These are phyloP conservation scores for Phyllosticta capitalensis DNA, from an alignment of 2,329 filamentous ascomycete species.

Conservation along the genomic window DNA sequence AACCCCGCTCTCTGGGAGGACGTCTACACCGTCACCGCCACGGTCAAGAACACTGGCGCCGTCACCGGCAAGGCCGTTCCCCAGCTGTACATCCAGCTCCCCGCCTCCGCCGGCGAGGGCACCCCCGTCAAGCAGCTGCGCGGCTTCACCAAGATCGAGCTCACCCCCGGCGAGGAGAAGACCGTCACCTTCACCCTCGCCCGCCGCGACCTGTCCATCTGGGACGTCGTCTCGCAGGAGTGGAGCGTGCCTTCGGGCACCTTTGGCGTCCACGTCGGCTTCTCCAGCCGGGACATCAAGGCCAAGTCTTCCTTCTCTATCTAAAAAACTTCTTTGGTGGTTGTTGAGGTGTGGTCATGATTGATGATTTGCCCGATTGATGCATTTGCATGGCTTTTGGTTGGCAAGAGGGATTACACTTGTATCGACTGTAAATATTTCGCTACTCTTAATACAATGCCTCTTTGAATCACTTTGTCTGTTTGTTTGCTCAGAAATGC, in stretches of 20 bases:
- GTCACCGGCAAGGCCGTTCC: constrained; percentile 40
- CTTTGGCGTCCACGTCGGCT: constrained; percentile 18
- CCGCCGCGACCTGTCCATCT: constrained; percentile 41
- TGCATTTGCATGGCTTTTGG: no score
- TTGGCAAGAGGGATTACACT: no score
- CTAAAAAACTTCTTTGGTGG: background rate
- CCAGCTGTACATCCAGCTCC: constrained; percentile 48
- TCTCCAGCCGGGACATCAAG: constrained; percentile 15
- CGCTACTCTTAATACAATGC: no score
- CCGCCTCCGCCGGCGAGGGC: constrained; percentile 21
- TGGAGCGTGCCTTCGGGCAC: constrained; percentile 31
- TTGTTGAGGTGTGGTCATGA: background rate
- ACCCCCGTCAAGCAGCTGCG: constrained; percentile 39
- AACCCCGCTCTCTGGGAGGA: constrained; percentile 10
- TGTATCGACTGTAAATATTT: no score
- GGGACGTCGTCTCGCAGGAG: constrained; percentile 35
- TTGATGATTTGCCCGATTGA: no score
- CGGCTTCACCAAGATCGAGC: constrained; percentile 41
- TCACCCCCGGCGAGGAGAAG: constrained; percentile 33
- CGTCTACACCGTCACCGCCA: constrained; percentile 33
- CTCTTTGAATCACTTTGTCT: no score
- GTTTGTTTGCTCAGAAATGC: no score
- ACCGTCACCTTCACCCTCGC: constrained; percentile 38
- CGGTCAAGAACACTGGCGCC: constrained; percentile 43
- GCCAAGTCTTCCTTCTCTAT: background rate